Conservation (phyloP, 495 filamentous ascomycete species). For the Stereocaulon alpinum region DNA sequence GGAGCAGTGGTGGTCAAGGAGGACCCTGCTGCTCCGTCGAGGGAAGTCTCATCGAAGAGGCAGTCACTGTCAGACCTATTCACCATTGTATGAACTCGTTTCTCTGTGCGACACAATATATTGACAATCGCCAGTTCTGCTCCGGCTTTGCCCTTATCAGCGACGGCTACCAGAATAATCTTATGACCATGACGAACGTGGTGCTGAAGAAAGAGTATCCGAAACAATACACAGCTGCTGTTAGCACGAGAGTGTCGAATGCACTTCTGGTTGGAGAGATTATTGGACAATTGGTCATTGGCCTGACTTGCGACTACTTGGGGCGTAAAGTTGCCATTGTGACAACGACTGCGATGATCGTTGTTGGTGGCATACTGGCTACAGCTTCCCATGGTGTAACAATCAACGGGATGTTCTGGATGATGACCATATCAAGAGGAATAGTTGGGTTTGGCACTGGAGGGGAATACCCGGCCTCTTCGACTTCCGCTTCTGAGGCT, state of each 20-base stretch:
- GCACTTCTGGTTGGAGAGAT: slow-evolving; percentile 44
- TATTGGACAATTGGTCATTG: slow-evolving; percentile 41
- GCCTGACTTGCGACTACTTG: slow-evolving; percentile 42
- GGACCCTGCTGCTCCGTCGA: slow-evolving; percentile 21
- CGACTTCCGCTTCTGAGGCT: slow-evolving; percentile 39
- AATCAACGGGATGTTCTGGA: slow-evolving; percentile 44
- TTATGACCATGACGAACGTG: slow-evolving; percentile 47
- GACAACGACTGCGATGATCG: slow-evolving; percentile 41
- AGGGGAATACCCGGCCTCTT: slow-evolving; percentile 40
- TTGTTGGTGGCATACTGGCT: slow-evolving; percentile 41
- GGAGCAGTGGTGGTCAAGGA: slow-evolving; percentile 7
- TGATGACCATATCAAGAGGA: slow-evolving; percentile 44
- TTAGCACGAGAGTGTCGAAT: slow-evolving; percentile 43
- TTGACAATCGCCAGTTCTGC: slow-evolving; percentile 26
- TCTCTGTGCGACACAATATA: too few species aligned
- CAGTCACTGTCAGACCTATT: slow-evolving; percentile 38
- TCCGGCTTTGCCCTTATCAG: slow-evolving; percentile 42
- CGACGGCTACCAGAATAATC: slow-evolving; percentile 44
- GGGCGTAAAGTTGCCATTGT: slow-evolving; percentile 44
- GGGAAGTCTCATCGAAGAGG: slow-evolving; percentile 26
- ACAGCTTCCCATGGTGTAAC: slow-evolving; percentile 40
- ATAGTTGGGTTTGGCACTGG: slow-evolving; percentile 43
- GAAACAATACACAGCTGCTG: slow-evolving; percentile 34
- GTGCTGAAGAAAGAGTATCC: slow-evolving; percentile 38
- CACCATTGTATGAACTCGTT: slow-evolving; percentile 29